Evolutionary conservation across 2,329 filamentous ascomycete genomes (phyloP).

Genomic region (Trichoderma sp.): DNA sequence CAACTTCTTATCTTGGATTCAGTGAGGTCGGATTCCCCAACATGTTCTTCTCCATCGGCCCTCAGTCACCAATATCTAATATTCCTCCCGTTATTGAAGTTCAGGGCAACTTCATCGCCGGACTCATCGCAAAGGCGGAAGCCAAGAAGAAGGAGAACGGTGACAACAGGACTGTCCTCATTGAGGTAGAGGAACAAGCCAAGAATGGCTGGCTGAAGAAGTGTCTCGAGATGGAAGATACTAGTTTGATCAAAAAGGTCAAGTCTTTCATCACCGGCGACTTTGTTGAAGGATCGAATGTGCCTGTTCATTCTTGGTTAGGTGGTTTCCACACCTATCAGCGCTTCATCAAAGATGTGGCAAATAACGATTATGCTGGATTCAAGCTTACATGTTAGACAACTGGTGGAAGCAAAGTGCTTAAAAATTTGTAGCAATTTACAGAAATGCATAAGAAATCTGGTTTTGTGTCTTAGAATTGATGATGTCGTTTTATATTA

Average conservation of each 20-base stretch:
- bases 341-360: not conserved
- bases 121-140: constrained; percentile 1
- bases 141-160: not conserved
- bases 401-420: not conserved
- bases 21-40: not conserved
- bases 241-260: not conserved
- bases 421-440: not conserved
- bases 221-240: not conserved
- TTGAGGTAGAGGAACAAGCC: not conserved
- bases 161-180: not conserved
- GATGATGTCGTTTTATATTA: too few species aligned
- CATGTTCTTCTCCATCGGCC: not conserved
- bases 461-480: too few species aligned
- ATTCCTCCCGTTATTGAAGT: not conserved
- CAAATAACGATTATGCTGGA: not conserved
- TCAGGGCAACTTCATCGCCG: not conserved
- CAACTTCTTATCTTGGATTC: not conserved
- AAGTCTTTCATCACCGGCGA: not conserved
- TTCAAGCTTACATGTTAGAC: not conserved
- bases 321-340: not conserved
- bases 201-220: not conserved
- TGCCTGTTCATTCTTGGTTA: not conserved
- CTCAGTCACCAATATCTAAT: not conserved
- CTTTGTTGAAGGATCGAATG: not conserved
- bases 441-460: not conserved